Conservation (phyloP, 169 alveolate species). For the Eimeria maxima region DNA sequence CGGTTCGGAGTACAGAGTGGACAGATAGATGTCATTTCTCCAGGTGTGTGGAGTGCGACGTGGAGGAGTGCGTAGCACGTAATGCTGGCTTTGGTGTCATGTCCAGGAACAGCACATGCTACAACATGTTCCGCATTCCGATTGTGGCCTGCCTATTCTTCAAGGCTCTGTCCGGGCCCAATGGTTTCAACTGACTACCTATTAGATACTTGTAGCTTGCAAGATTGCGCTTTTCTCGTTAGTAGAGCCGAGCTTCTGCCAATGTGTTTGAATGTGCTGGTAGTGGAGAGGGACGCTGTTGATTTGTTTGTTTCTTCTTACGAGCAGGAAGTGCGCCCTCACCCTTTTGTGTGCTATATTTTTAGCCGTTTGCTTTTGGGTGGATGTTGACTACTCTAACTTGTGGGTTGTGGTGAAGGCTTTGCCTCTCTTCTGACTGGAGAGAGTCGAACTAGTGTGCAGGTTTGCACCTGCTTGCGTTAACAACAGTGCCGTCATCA, state of each 20-base stretch:
- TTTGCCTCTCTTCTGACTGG: neutral
- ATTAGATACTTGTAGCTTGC: neutral
- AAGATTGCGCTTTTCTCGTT: neutral
- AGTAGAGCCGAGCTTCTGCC: neutral
- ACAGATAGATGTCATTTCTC: neutral
- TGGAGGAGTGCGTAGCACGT: neutral
- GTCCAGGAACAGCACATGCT: neutral
- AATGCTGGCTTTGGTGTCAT: neutral
- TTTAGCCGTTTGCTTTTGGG: neutral
- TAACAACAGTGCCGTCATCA: neutral
- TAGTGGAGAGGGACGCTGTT: neutral
- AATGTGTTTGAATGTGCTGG: neutral
- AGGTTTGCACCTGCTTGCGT: too few relatives aligned
- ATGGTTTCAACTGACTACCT: neutral
- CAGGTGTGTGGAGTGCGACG: neutral
- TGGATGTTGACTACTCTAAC: neutral
- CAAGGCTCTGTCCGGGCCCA: neutral
- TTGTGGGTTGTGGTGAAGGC: neutral
- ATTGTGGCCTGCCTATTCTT: neutral
- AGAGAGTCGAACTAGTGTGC: neutral
- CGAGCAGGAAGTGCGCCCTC: slow-evolving; percentile 18
- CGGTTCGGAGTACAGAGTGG: neutral
- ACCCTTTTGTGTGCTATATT: neutral
- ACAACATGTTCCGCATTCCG: neutral
- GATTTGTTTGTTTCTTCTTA: neutral